Conservation (phyloP, 352 stramenopile species). For the Phytopythium oedochilum region DNA sequence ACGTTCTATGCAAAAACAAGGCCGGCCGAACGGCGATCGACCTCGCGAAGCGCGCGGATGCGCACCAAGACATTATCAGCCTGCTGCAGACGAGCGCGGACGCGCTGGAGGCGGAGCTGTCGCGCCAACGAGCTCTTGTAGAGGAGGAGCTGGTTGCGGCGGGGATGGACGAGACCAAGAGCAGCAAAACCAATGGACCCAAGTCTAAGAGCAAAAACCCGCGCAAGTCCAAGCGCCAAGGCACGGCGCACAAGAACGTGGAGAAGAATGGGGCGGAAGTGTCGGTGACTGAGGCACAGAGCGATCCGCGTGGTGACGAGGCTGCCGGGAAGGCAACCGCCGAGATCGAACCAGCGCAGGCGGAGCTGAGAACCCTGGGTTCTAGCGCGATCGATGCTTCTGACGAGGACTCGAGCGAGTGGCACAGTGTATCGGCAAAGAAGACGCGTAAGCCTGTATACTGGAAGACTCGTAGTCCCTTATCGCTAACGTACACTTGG, state of each 20-base stretch:
- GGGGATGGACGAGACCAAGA: constrained; percentile 19
- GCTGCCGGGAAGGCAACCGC: not conserved
- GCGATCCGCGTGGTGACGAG: not conserved
- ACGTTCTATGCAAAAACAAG: constrained; percentile 13
- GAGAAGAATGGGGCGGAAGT: not conserved
- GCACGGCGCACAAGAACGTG: not conserved
- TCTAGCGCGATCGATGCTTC: not conserved
- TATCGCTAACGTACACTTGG: no score
- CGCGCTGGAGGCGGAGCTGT: constrained; percentile 15
- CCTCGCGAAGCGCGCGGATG: constrained; percentile 7
- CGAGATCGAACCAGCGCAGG: not conserved
- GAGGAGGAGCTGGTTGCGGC: constrained; percentile 23
- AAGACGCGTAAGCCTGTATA: not conserved
- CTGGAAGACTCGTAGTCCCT: no score
- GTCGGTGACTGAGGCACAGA: not conserved
- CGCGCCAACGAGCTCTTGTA: constrained; percentile 14
- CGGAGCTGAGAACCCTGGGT: not conserved
- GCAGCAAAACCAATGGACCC: constrained; percentile 34
- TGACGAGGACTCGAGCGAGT: not conserved
- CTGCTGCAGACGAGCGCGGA: constrained; percentile 15
- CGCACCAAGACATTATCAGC: constrained; percentile 13
- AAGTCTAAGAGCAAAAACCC: constrained; percentile 34
- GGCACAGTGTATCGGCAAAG: not conserved
- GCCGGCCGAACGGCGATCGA: constrained; percentile 11
- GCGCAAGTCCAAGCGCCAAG: not conserved